These are phyloP conservation scores for Xylaria sp. DNA, from an alignment of 2,329 filamentous ascomycete species.

Conservation along the genomic window DNA sequence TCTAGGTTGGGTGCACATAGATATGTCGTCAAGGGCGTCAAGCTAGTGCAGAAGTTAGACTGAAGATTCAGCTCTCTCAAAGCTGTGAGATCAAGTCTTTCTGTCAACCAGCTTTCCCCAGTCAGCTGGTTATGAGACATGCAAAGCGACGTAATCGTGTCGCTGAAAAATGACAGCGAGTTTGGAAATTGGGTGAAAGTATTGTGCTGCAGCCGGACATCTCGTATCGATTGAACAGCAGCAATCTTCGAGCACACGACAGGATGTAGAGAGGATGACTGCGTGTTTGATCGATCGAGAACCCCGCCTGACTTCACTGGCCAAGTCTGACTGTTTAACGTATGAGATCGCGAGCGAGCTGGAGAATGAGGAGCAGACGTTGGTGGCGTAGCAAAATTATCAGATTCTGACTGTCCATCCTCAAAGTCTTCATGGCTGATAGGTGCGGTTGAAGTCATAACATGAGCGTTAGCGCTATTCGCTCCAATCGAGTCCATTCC, in stretches of 20 bases:
- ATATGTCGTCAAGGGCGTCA: slow-evolving; percentile 72
- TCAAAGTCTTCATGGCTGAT: slow-evolving; percentile 42
- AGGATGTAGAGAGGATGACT: slow-evolving; percentile 69
- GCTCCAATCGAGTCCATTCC: slow-evolving; percentile 46
- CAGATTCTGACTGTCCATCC: slow-evolving; percentile 62
- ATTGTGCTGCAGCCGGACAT: slow-evolving; percentile 81
- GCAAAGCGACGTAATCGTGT: slow-evolving; percentile 76
- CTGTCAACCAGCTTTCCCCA: slow-evolving; percentile 72
- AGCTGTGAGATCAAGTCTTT: slow-evolving; percentile 74
- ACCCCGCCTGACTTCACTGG: slow-evolving; percentile 69
- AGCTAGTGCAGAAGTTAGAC: slow-evolving; percentile 76
- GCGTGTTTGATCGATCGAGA: slow-evolving; percentile 76
- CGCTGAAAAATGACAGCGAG: slow-evolving; percentile 76
- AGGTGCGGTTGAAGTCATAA: neutral
- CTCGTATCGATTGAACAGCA: slow-evolving; percentile 61
- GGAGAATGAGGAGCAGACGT: slow-evolving; percentile 65
- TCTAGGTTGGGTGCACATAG: slow-evolving; percentile 80
- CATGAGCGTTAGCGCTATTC: slow-evolving; percentile 29
- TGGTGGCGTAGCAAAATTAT: slow-evolving; percentile 68
- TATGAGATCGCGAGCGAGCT: slow-evolving; percentile 59
- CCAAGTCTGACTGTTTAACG: slow-evolving; percentile 62
- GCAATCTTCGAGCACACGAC: slow-evolving; percentile 67
- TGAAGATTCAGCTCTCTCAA: slow-evolving; percentile 82
- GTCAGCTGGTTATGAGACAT: slow-evolving; percentile 79
- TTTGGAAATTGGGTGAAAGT: slow-evolving; percentile 75